Conservation (phyloP, 2,329 filamentous ascomycete species). For the Alternaria viburni region DNA sequence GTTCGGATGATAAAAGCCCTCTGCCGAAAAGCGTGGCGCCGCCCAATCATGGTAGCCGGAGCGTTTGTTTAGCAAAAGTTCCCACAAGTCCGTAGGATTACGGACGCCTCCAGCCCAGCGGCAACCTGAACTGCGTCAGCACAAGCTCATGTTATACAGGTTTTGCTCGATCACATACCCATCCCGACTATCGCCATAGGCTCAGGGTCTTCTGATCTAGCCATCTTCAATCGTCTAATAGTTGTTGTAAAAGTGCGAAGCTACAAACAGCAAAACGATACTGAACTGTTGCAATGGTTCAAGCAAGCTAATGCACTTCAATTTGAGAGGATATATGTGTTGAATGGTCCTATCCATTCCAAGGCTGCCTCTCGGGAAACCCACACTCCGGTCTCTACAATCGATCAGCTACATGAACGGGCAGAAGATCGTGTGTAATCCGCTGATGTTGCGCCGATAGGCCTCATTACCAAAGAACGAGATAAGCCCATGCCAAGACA, state of each 20-base stretch:
- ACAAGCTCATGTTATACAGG: not conserved
- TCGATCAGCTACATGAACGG: not conserved
- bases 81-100: conserved; percentile 26
- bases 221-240: not conserved
- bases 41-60: conserved; percentile 37
- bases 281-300: not conserved
- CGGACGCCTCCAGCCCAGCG: conserved; percentile 27
- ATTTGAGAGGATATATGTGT: not conserved
- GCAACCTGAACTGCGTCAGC: conserved; percentile 18
- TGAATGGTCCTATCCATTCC: not conserved
- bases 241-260: not conserved
- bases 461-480: not conserved
- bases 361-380: not conserved
- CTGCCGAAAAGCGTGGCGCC: conserved; percentile 34
- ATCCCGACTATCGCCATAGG: conserved; percentile 38
- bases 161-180: conserved; percentile 6
- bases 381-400: not conserved
- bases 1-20: conserved; percentile 43
- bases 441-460: not conserved
- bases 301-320: not conserved
- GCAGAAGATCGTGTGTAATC: not conserved
- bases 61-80: conserved; percentile 37
- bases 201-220: conserved; percentile 9
- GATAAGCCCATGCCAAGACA: not conserved
- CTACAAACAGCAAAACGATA: not conserved